Percentiles rank a stretch among this genome's conserved stretches.
Evolutionary conservation across 306 rosid species (phyloP).

Genomic region (Rubus idaeus): DNA sequence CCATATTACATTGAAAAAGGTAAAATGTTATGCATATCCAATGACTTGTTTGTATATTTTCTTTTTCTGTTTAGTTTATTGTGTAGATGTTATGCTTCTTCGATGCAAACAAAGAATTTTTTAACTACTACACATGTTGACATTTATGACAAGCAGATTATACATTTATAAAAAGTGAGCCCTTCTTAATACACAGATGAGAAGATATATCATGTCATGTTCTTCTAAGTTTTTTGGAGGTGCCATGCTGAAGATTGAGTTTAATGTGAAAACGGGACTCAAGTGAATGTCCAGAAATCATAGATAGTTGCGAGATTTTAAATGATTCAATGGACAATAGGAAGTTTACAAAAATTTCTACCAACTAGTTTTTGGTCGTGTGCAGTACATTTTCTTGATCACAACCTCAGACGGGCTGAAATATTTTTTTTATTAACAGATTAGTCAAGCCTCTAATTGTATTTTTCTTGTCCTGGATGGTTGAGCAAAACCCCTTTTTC

Average conservation of each 20-base stretch:
- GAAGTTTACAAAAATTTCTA: neutral
- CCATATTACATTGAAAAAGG: neutral
- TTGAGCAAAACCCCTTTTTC: neutral
- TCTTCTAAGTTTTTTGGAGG: neutral
- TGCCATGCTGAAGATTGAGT: neutral
- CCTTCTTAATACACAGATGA: neutral
- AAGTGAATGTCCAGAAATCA: neutral
- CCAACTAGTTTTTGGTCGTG: neutral
- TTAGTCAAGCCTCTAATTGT: neutral
- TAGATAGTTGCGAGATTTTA: neutral
- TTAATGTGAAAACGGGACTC: neutral
- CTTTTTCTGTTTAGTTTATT: neutral
- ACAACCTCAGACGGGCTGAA: neutral
- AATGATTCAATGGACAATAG: neutral
- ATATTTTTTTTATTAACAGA: neutral
- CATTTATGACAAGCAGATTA: neutral
- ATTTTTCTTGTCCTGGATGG: neutral
- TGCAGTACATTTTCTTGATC: neutral
- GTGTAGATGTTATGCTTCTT: neutral
- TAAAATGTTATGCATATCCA: neutral
- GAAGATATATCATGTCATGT: neutral
- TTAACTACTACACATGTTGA: too few species aligned
- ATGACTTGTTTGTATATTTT: neutral
- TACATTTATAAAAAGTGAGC: neutral
- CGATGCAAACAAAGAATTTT: neutral